Base-by-base conservation (phyloP, 352 stramenopile species). In the Globisporangium spiculum region DNA sequence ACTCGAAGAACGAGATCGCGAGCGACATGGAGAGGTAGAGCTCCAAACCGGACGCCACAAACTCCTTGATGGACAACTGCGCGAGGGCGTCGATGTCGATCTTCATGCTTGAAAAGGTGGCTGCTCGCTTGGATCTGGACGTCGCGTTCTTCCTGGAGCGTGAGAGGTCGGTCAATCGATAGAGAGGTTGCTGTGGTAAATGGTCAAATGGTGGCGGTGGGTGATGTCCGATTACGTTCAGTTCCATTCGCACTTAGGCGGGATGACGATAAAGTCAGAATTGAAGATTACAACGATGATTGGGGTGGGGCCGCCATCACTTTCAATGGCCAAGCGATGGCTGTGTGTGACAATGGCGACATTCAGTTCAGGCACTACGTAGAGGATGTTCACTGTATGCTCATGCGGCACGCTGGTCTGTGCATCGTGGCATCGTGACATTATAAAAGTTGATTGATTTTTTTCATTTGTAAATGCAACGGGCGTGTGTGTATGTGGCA, bases 21-120 rank as follows among this genome's bases (percentile, higher is more conserved):
- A 93, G 76, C 73, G 80, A 81, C 67, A 86, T 78, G 36, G 86
- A 90, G 52, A 93, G 75, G 63, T 89, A 89, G 52, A 93, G 83
- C 62, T 93, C 86, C 14, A 93, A 67, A 10, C 73, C 74, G 34
- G 75, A 82, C 26, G 82, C 75, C 30, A 93, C 73, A 65, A 90
- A 79, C 10, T 73, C 69, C 75, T 91, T 91, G 32, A 90, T 68
- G 44, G 85, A 88, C 50, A 88, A 68, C 30, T 75, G 67, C 61
- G 73, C 75, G 9, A 85, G 60, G 27, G 71, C 75, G 50, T 83
- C 71, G n/a, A 79, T 72, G 53, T 79, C 74, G 14, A 82, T 67
- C 62, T 70, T 72, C 12, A 61, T 57, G 4, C 38, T 22, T 5
- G 12, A 6, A 14, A 6, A 20, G 0, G 38, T 48, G 38, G 12